Evolutionary conservation across 1,139 yeast genomes (phyloP).

Genomic region (Sugiyamaella japonica): DNA sequence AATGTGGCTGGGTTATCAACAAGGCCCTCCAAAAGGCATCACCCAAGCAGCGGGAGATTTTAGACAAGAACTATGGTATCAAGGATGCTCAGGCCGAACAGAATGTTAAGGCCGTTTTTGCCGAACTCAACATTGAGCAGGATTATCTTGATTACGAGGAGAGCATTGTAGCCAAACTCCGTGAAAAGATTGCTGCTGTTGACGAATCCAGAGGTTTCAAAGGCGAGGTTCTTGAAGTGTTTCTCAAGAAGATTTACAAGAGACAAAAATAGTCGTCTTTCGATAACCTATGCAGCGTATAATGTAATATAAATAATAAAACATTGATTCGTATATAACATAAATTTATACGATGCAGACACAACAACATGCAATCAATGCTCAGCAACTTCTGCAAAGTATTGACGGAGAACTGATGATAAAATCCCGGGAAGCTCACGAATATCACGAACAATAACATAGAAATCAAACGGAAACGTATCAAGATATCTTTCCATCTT

Average conservation of each 20-base stretch:
- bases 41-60: conserved; percentile 75
- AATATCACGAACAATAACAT: conserved; percentile 88
- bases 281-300: neutral
- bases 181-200: conserved; percentile 59
- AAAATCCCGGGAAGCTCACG: conserved; percentile 90
- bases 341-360: conserved; percentile 8
- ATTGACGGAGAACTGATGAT: conserved; percentile 85
- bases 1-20: conserved; percentile 97
- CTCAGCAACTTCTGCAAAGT: conserved; percentile 69
- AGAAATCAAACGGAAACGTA: conserved; percentile 94
- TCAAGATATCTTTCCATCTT: conserved; percentile 85
- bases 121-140: conserved; percentile 68
- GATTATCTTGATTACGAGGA: conserved; percentile 84
- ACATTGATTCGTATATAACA: conserved; percentile 2
- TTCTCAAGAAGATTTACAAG: conserved; percentile 89
- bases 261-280: conserved; percentile 63
- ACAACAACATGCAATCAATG: conserved; percentile 13
- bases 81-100: conserved; percentile 72
- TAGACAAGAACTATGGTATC: conserved; percentile 88
- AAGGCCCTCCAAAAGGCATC: conserved; percentile 80
- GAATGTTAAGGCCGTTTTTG: conserved; percentile 70
- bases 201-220: conserved; percentile 95
- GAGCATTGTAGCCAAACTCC: conserved; percentile 62
- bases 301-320: conserved; percentile 6
- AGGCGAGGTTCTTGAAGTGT: conserved; percentile 75